phyloP scores from a whole-genome alignment of 805 yeast genomes.

The Candida mattraensis region DNA sequence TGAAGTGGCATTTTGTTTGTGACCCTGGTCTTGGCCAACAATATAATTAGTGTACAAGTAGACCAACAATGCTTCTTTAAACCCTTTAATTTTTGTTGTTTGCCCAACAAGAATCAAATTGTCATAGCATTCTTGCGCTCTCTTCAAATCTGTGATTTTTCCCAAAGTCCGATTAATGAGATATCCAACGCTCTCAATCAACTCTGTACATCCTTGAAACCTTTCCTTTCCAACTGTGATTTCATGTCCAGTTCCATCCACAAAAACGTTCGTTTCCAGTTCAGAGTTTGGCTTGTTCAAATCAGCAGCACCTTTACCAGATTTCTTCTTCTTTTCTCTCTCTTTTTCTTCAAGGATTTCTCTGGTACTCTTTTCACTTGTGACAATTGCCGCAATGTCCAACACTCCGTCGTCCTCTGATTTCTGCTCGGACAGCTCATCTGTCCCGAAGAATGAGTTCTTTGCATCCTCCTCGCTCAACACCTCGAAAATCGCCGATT shows the following conservation, averaged over 20 bases:
- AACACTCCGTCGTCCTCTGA: conserved; percentile 68
- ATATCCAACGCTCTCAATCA: conserved; percentile 55
- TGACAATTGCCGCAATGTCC: conserved; percentile 87
- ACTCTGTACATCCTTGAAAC: conserved; percentile 70
- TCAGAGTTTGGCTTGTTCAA: conserved; percentile 54
- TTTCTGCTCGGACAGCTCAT: conserved; percentile 38
- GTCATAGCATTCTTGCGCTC: conserved; percentile 82
- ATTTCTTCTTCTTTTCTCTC: conserved; percentile 20
- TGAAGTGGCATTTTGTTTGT: conserved; percentile 21
- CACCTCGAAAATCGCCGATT: conserved; percentile 75
- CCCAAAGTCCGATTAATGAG: conserved; percentile 52
- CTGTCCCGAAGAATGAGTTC: conserved; percentile 60
- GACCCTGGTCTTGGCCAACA: conserved; percentile 19
- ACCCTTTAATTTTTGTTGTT: conserved; percentile 73
- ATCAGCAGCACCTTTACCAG: conserved; percentile 12
- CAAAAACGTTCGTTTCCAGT: conserved; percentile 68
- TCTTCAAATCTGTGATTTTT: conserved; percentile 59
- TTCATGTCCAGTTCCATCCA: conserved; percentile 54
- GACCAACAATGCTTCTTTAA: conserved; percentile 65
- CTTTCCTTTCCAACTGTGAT: conserved; percentile 86
- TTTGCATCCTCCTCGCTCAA: conserved; percentile 65
- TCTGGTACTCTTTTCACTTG: conserved; percentile 66
- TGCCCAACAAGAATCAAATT: conserved; percentile 78
- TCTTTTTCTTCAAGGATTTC: conserved; percentile 38
- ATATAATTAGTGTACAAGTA: conserved; percentile 40